A percentile compares a stretch with the other conserved stretches of the same genome.
phyloP scores from a whole-genome alignment of 2,329 filamentous ascomycete genomes.

The Ascochyta lentis region DNA sequence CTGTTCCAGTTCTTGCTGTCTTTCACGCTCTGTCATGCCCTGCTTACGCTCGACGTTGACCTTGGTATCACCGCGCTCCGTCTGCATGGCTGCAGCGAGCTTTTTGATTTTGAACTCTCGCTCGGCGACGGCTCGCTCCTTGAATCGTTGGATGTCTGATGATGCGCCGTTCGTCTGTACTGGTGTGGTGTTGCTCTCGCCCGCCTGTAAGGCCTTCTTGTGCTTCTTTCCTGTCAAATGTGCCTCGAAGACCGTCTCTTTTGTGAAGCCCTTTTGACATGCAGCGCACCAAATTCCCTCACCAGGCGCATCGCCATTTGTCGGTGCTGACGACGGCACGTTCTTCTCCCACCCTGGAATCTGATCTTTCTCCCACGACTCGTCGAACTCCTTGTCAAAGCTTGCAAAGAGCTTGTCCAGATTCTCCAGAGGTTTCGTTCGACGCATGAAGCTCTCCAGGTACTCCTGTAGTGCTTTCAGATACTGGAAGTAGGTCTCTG shows the following conservation, averaged over 20 bases:
- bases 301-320: slow-evolving; percentile 58
- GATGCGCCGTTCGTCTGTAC: slow-evolving; percentile 27
- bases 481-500: slow-evolving; percentile 91
- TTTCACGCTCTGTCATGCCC: slow-evolving; percentile 96
- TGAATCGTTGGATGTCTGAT: slow-evolving; percentile 57
- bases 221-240: slow-evolving; percentile 94
- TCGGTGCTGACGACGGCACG: slow-evolving; percentile 45
- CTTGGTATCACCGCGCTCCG: slow-evolving; percentile 85
- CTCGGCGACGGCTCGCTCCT: slow-evolving; percentile 89
- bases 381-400: slow-evolving; percentile 85
- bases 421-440: slow-evolving; percentile 85
- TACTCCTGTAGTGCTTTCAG: slow-evolving; percentile 81
- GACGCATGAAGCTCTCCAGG: slow-evolving; percentile 84
- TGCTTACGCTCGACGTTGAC: slow-evolving; percentile 96
- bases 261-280: slow-evolving; percentile 94
- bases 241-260: slow-evolving; percentile 90
- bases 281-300: slow-evolving; percentile 88
- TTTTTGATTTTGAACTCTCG: slow-evolving; percentile 84
- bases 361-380: slow-evolving; percentile 79
- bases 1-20: slow-evolving; percentile 90
- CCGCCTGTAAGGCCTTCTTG: slow-evolving; percentile 74
- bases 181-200: slow-evolving; percentile 44
- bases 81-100: slow-evolving; percentile 81
- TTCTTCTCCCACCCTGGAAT: slow-evolving; percentile 78
- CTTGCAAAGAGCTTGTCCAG: slow-evolving; percentile 75